phyloP scores from a whole-genome alignment of 331 rosid genomes.

The Spiraea crenata region DNA sequence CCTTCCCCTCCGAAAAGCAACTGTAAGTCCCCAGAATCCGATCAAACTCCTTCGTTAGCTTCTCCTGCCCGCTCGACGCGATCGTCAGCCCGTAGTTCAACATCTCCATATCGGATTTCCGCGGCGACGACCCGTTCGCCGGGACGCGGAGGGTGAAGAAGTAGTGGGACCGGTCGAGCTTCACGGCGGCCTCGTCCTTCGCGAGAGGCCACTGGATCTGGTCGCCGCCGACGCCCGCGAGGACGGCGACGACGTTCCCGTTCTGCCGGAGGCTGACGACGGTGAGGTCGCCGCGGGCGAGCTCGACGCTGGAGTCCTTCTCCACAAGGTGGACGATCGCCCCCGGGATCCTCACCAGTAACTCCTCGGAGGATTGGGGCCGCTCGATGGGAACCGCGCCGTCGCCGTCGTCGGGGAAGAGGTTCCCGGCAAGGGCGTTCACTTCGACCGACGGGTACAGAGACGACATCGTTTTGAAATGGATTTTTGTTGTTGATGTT shows the following conservation, averaged over 20 bases:
- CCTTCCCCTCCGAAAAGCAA: slow-evolving; percentile 54
- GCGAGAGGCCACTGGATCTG: slow-evolving; percentile 81
- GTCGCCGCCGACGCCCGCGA: slow-evolving; percentile 63
- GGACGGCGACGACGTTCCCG: slow-evolving; percentile 55
- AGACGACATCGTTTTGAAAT: slow-evolving; percentile 6
- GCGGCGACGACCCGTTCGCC: slow-evolving; percentile 14
- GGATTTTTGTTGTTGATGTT: too few species aligned
- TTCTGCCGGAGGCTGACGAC: slow-evolving; percentile 49
- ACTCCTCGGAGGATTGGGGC: slow-evolving; percentile 39
- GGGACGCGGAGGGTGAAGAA: slow-evolving; percentile 68
- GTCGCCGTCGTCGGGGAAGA: slow-evolving; percentile 37
- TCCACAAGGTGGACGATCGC: slow-evolving; percentile 66
- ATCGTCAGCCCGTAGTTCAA: slow-evolving; percentile 74
- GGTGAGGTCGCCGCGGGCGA: slow-evolving; percentile 72
- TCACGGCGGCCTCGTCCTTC: slow-evolving; percentile 68
- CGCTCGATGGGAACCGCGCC: slow-evolving; percentile 17
- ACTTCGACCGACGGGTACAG: slow-evolving; percentile 46
- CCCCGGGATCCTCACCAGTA: slow-evolving; percentile 56
- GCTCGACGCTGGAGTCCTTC: slow-evolving; percentile 63
- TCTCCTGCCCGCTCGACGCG: slow-evolving; percentile 55
- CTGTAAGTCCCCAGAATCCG: slow-evolving; percentile 56
- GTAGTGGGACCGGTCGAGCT: slow-evolving; percentile 73
- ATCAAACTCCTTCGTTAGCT: slow-evolving; percentile 51
- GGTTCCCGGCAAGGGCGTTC: slow-evolving; percentile 36
- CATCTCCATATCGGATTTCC: slow-evolving; percentile 27